Base-by-base conservation (phyloP, 1,139 yeast species). In the Lodderomyces pseudojiufengensis region DNA sequence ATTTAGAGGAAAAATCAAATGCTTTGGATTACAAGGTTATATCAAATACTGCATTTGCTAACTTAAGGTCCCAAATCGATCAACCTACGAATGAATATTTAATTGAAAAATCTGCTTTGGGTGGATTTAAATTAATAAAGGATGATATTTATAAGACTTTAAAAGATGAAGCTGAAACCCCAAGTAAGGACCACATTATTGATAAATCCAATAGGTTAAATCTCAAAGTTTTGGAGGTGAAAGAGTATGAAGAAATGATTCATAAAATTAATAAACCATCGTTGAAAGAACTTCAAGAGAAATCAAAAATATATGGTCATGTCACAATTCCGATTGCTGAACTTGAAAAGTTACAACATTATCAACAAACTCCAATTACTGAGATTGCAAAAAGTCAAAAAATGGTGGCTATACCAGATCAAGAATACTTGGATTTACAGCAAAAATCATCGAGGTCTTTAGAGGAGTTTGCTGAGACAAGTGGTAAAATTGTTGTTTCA, bases 81-180 rank as follows among this genome's bases (percentile, higher is more conserved):
- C 27, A 16, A 9, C 44, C 44, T 12, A 29, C 39, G 5, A 35
- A 27, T 24, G 38, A 38, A 22, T 33, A 33, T 23, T 22, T 49
- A 13, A 39, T 38, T 22, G 47, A 45, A 14, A 32, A 37, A 22
- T 46, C 47, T n/a, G 32, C 35, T 9, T 44, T 25, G 5, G 12
- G 13, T 9, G 57, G 58, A 7, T 53, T 63, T 36, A 56, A 60
- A 3, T 56, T 68, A 0, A 44, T 67, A 28, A 42, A 54, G 3
- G 34, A 27, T 9, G 31, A 23, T 10, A 50, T 47, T 9, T 45
- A 36, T 15, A 25, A 35, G 11, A 20, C 27, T 23, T 36, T 41
- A 21, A 11, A 28, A 13, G 33, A 33, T 24, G 27, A 32, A 13
- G 37, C 42, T 4, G 9, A 30, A 9, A 41, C 30, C 16, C 55